Base-by-base conservation (phyloP, 768 basidiomycete genomes). In the Kwoniella botswanensis region DNA sequence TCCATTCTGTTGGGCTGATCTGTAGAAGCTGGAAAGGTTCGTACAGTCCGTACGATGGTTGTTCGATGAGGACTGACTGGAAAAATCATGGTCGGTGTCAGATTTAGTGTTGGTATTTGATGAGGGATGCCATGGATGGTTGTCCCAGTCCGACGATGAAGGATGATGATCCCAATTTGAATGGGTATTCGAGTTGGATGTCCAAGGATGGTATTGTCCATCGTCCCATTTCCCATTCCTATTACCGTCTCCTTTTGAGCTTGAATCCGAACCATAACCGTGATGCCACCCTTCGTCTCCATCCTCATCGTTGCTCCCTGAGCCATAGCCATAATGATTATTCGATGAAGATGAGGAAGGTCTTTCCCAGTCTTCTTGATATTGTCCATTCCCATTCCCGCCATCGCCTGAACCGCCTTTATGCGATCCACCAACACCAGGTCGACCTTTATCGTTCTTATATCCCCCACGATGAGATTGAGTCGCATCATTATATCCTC, bases 11-110 rank as follows among this genome's bases (percentile, higher is more conserved):
- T 61, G 41, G 11, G 50, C 54, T 10, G 61, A 61, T 21, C 18
- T 22, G 41, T 71, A 71, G 52, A 71, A 71, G n/a, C 61, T 65
- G 7, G 54, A 22, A 13, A 71, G 59, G 9, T 53, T 50, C 12
- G 35, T n/a, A 58, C 70, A 71, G 29, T 71, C 70, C 12, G 50
- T 24, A 21, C 17, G 15, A 35, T 58, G 57, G 13, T 58, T 15
- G 3, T 58, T 58, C 12, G 21, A 15, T 13, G 57, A 13, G 15
- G 57, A 58, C 15, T 58, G 57, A 58, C 21, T 17, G 12, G 21
- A 17, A 26, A 26, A 35, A 3, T 3, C 24, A 12, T 18, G 24
- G 12, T 58, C 24, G 13, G 15, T 55, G 18, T n/a, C 10, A 55
- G n/a, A 22, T 24, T 55, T 3, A 15, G 9, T 15, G 6, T 52